Base-by-base conservation (phyloP, 805 yeast genomes). In the Saturnispora halmiae region DNA sequence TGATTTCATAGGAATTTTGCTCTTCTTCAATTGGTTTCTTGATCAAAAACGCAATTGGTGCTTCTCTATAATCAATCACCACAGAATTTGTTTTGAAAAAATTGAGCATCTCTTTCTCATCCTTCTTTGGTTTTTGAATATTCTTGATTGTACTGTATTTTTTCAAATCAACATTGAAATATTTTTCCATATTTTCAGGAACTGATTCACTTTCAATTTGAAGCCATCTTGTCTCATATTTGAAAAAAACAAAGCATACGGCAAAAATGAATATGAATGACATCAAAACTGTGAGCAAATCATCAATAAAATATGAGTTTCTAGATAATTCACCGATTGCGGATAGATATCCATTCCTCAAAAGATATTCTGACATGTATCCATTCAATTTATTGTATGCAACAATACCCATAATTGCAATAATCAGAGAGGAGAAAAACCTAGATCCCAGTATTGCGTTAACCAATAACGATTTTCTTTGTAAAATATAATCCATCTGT, bases 11-110 rank as follows among this genome's bases (percentile, higher is more conserved):
- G 1, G 25, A 25, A 14, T 39, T 34, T 37, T 21, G 66, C 7
- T 67, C 55, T 9, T 35, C 47, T 11, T 39, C 43, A 8, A 28
- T 39, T 33, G 65, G 67, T 34, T 71, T 63, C 9, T 65, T 44
- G 1, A 79, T 68, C 24, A 72, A 64, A 28, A 78, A 63, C 0
- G 87, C 86, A 53, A 83, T 77, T 14, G 92, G 88, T 1, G 78
- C 65, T n/a, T 72, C 73, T 53, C 88, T 72, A 61, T 82, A 82
- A 14, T 72, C 55, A 21, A 81, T 66, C 30, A 79, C 52, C 38
- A 70, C 72, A 1, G 85, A 66, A 48, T 78, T 72, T 13, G 66
- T 50, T 50, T 63, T 48, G 59, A 66, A 43, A 44, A 55, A 37
- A 39, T 46, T 42, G n/a, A 48, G 29, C 26, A 43, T 6, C n/a